Conservation (phyloP, 2,329 filamentous ascomycete genomes). For the Sporothrix sp. region DNA sequence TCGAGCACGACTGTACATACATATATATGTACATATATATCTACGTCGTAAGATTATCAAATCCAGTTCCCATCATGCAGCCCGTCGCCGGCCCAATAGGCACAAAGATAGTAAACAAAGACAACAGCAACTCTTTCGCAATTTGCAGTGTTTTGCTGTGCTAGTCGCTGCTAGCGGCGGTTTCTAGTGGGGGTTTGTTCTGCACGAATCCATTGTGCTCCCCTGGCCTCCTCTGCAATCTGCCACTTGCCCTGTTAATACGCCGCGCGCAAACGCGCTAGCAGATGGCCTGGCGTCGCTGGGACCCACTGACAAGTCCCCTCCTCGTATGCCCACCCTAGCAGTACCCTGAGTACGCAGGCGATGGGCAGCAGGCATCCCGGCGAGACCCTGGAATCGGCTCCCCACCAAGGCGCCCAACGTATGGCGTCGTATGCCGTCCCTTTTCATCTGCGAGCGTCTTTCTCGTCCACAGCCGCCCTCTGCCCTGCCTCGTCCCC, state of each 20-base stretch:
- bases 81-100: no score
- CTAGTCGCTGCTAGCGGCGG: not conserved
- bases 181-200: not conserved
- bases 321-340: not conserved
- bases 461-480: not conserved
- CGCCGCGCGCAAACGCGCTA: conserved; percentile 6
- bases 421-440: no score
- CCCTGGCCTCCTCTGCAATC: not conserved
- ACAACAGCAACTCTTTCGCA: not conserved
- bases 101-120: conserved; percentile 1
- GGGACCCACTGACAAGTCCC: not conserved
- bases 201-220: not conserved
- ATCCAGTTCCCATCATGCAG: no score
- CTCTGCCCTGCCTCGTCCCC: not conserved
- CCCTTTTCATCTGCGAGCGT: not conserved
- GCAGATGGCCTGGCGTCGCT: not conserved
- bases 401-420: not conserved
- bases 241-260: conserved; percentile 2
- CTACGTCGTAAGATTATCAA: no score
- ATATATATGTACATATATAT: no score
- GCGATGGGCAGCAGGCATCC: conserved; percentile 7
- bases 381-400: conserved; percentile 1
- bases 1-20: no score
- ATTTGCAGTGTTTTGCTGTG: no score
- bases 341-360: conserved; percentile 10